Conservation (phyloP, 73 alveolate species). For the Paramecium sonneborni region DNA sequence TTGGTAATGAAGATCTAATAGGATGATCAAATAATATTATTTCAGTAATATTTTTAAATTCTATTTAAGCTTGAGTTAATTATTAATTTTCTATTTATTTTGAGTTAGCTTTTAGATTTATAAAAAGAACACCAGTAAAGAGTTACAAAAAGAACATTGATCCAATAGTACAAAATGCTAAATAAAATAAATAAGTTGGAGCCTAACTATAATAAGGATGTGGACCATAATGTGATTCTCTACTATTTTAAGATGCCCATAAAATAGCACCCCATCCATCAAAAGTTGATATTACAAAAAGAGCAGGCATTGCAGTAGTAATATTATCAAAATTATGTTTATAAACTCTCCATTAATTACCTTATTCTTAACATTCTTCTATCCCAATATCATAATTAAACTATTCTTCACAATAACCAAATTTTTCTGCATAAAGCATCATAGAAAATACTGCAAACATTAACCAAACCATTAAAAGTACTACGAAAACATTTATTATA, state of each 20-base stretch:
- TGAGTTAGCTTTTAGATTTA: background rate
- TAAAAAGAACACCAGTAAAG: background rate
- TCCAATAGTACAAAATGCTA: background rate
- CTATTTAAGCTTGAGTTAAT: background rate
- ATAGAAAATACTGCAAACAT: background rate
- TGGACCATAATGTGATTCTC: background rate
- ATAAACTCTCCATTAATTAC: background rate
- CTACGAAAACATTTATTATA: background rate
- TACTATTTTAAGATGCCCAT: background rate
- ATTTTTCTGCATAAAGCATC: background rate
- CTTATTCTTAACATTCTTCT: background rate
- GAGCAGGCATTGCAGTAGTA: background rate
- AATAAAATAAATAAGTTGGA: background rate
- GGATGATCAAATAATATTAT: background rate
- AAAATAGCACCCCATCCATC: background rate
- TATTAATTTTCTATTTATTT: background rate
- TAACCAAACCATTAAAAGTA: background rate
- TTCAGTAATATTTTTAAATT: background rate
- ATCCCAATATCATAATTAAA: background rate
- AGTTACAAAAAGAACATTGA: background rate
- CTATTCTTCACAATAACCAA: background rate
- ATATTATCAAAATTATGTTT: conserved; percentile 1
- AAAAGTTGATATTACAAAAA: background rate
- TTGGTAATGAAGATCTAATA: background rate
- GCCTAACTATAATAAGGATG: background rate